Evolutionary conservation across 2,329 filamentous ascomycete species (phyloP).

Genomic region (Colletotrichum lindemuthianum): DNA sequence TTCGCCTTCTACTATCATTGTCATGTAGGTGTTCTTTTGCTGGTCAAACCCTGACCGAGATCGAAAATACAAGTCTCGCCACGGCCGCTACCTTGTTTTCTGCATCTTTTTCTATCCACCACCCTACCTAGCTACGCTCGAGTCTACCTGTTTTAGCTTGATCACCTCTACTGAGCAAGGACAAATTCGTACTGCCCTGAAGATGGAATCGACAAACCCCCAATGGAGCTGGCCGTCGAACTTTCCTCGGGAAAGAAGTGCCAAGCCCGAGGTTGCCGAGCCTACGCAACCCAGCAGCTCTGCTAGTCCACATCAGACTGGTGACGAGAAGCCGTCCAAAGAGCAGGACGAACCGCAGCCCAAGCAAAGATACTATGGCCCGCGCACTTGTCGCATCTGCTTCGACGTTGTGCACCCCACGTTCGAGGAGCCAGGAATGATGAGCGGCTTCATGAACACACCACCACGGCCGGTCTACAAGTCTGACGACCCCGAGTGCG

Average conservation of each 20-base stretch:
- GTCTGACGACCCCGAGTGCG: slow-evolving; percentile 77
- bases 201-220: slow-evolving; percentile 25
- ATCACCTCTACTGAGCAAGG: no score
- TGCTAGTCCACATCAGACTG: slow-evolving; percentile 2
- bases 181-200: not conserved
- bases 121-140: not conserved
- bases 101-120: not conserved
- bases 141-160: not conserved
- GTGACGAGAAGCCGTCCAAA: not conserved
- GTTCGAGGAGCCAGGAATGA: slow-evolving; percentile 45
- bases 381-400: slow-evolving; percentile 89
- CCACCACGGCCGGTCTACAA: slow-evolving; percentile 65
- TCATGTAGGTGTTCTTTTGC: slow-evolving; percentile 31
- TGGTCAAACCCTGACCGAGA: slow-evolving; percentile 17
- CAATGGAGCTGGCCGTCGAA: slow-evolving; percentile 31
- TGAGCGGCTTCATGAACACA: slow-evolving; percentile 32
- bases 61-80: slow-evolving; percentile 1
- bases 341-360: slow-evolving; percentile 14
- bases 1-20: slow-evolving; percentile 3
- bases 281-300: not conserved
- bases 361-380: slow-evolving; percentile 65
- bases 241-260: slow-evolving; percentile 1
- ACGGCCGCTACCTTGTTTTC: slow-evolving; percentile 6
- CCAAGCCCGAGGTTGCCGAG: slow-evolving; percentile 14
- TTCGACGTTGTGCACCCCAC: slow-evolving; percentile 72